Evolutionary conservation across 805 yeast genomes (phyloP).

Genomic region (Scheffersomyces ergatensis): DNA sequence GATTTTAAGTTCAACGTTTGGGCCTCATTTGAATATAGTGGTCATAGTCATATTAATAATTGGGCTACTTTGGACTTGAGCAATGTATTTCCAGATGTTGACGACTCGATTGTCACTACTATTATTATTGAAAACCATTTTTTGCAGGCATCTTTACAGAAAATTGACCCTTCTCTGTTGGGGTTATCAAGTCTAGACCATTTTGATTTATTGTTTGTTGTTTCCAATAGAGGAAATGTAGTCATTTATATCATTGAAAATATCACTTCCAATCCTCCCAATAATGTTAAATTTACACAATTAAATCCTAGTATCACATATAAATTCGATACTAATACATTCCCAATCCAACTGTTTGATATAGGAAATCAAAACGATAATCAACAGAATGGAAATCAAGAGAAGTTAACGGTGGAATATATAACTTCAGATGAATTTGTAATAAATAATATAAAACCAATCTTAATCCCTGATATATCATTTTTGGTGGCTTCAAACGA

Average conservation of each 20-base stretch:
- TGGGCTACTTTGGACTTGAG: conserved; percentile 50
- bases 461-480: conserved; percentile 11
- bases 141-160: conserved; percentile 21
- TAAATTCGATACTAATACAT: conserved; percentile 10
- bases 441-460: conserved; percentile 12
- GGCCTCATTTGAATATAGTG: conserved; percentile 61
- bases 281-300: conserved; percentile 41
- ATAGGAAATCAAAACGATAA: background rate
- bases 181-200: conserved; percentile 7
- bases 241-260: conserved; percentile 49
- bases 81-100: conserved; percentile 16
- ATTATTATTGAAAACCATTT: conserved; percentile 37
- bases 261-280: conserved; percentile 55
- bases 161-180: background rate
- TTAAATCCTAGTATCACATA: conserved; percentile 17
- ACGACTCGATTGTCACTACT: conserved; percentile 9
- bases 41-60: conserved; percentile 52
- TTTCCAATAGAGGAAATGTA: conserved; percentile 39
- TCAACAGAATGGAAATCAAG: background rate
- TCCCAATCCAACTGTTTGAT: conserved; percentile 7
- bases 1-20: conserved; percentile 65
- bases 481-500: conserved; percentile 5
- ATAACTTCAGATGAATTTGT: conserved; percentile 12
- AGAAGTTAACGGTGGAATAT: conserved; percentile 3
- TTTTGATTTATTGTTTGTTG: conserved; percentile 36